Percentiles rank a stretch among this genome's conserved stretches.
Conservation (phyloP, 768 basidiomycete genomes). For the Trametes elegans region DNA sequence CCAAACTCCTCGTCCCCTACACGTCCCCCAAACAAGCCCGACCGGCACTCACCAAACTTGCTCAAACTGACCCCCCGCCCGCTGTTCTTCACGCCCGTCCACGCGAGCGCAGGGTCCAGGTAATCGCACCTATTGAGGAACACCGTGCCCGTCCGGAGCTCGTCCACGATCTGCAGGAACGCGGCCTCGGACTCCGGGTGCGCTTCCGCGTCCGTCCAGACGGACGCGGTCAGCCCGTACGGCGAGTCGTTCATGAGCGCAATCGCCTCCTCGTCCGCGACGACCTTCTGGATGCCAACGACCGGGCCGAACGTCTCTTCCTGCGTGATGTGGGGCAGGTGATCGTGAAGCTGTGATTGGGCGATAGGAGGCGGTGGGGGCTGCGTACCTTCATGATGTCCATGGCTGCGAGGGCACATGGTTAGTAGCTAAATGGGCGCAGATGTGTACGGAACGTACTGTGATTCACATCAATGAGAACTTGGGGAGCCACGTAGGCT, state of each 20-base stretch:
- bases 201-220: conserved; percentile 81
- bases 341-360: neutral
- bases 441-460: conserved; percentile 45
- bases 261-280: conserved; percentile 85
- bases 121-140: conserved; percentile 91
- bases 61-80: conserved; percentile 90
- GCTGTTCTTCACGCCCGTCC: conserved; percentile 94
- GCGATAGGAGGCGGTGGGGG: neutral
- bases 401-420: conserved; percentile 60
- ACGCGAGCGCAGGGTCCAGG: conserved; percentile 89
- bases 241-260: conserved; percentile 93
- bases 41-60: conserved; percentile 78
- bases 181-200: conserved; percentile 61
- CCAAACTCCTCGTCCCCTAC: neutral
- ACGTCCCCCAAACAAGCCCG: neutral
- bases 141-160: conserved; percentile 87
- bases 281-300: conserved; percentile 89
- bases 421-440: conserved; percentile 4
- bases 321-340: conserved; percentile 31
- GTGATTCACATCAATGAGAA: conserved; percentile 87
- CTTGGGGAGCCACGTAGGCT: conserved; percentile 88
- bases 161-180: conserved; percentile 67
- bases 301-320: conserved; percentile 94
- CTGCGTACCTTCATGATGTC: conserved; percentile 79
- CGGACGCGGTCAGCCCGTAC: conserved; percentile 90